phyloP scores from a whole-genome alignment of 129 eudicot genomes.

The Artemisia argyi region DNA sequence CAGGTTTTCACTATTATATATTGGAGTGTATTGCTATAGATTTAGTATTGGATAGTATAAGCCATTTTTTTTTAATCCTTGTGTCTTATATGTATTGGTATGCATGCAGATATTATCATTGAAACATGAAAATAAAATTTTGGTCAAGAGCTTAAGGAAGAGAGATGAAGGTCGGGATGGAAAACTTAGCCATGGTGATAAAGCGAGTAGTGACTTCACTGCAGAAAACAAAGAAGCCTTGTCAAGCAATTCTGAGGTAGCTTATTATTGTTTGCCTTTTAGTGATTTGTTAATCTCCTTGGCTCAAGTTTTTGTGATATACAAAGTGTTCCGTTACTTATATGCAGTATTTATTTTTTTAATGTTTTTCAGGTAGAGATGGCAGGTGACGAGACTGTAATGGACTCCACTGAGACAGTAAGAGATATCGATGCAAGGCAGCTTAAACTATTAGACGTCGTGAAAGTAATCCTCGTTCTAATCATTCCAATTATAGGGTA shows the following conservation, averaged over 20 bases:
- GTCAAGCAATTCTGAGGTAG: slow-evolving; percentile 37
- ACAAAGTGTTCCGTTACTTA: slow-evolving; percentile 12
- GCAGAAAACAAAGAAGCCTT: slow-evolving; percentile 33
- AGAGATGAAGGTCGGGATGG: slow-evolving; percentile 25
- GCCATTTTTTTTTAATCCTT: not conserved
- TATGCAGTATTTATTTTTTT: not conserved
- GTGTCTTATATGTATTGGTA: slow-evolving; percentile 13
- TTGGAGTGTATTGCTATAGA: slow-evolving; percentile 6
- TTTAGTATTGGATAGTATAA: not conserved
- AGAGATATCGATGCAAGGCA: slow-evolving; percentile 70
- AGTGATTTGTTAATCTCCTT: not conserved
- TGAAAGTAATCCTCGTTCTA: slow-evolving; percentile 37
- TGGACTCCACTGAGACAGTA: slow-evolving; percentile 23
- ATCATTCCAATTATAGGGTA: slow-evolving; percentile 38
- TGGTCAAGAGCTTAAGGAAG: slow-evolving; percentile 36
- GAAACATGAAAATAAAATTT: slow-evolving; percentile 50
- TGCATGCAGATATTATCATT: slow-evolving; percentile 65
- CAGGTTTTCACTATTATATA: slow-evolving; percentile 48
- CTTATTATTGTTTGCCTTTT: not conserved
- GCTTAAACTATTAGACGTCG: slow-evolving; percentile 41
- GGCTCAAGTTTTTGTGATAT: not conserved
- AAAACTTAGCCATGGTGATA: slow-evolving; percentile 30
- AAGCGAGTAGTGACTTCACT: slow-evolving; percentile 25
- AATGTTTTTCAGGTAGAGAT: slow-evolving; percentile 34
- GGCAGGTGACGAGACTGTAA: slow-evolving; percentile 13